Evolutionary conservation across 1,139 yeast species (phyloP).

Genomic region (Pichia sp.): DNA sequence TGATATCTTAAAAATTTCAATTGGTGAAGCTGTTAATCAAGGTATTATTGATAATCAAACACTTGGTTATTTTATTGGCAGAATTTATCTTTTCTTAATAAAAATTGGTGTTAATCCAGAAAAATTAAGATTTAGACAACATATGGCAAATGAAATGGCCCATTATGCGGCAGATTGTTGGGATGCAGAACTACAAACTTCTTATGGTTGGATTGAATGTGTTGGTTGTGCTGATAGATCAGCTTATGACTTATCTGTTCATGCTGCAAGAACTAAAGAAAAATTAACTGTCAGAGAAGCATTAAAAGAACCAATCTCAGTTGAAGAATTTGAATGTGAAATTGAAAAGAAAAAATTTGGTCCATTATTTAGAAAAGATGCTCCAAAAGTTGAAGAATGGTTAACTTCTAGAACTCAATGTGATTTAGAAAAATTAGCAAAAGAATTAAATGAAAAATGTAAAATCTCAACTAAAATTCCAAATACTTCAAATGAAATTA

Average conservation of each 20-base stretch:
- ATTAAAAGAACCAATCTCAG: constrained; percentile 74
- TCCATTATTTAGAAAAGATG: constrained; percentile 95
- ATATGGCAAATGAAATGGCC: constrained; percentile 98
- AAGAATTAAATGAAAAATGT: constrained; percentile 58
- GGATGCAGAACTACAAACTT: constrained; percentile 96
- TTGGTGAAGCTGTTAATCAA: constrained; percentile 84
- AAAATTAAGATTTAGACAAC: constrained; percentile 95
- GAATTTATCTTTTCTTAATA: constrained; percentile 77
- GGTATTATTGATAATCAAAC: constrained; percentile 96
- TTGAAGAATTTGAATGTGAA: constrained; percentile 77
- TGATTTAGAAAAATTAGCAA: constrained; percentile 71
- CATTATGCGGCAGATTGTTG: constrained; percentile 99
- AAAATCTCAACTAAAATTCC: constrained; percentile 52
- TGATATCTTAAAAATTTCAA: constrained; percentile 52
- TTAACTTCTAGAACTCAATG: constrained; percentile 72
- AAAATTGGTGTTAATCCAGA: constrained; percentile 86
- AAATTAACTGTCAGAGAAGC: constrained; percentile 91
- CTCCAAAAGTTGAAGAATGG: constrained; percentile 85
- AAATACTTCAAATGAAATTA: constrained; percentile 20
- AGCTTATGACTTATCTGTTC: constrained; percentile 95
- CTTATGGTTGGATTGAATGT: constrained; percentile 99
- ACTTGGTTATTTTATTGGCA: constrained; percentile 90
- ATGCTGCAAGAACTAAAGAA: constrained; percentile 90
- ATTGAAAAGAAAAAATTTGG: constrained; percentile 95
- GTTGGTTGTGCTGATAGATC: constrained; percentile 99